These are phyloP conservation scores for Botrytis hyacinthi DNA, from an alignment of 2,329 filamentous ascomycete species.

Conservation along the genomic window DNA sequence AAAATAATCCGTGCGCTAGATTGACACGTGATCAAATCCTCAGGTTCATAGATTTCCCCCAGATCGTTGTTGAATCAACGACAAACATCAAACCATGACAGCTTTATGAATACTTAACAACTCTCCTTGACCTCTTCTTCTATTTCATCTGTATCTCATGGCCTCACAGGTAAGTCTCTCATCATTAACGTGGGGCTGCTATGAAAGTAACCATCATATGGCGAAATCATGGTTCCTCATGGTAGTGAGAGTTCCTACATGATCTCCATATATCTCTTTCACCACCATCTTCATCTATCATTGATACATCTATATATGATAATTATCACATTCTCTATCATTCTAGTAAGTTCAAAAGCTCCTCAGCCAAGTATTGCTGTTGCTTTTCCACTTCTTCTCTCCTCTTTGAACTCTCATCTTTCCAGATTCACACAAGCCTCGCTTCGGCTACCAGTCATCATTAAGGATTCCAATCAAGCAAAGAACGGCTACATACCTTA, in stretches of 20 bases:
- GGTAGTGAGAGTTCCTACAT: conserved; percentile 11
- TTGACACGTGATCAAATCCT: neutral
- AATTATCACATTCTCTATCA: neutral
- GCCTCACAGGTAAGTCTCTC: conserved; percentile 14
- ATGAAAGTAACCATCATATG: conserved; percentile 18
- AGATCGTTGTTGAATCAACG: conserved; percentile 11
- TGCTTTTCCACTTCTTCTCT: conserved; percentile 19
- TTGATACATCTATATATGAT: neutral
- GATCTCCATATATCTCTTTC: neutral
- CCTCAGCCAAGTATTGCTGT: conserved; percentile 9
- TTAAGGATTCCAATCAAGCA: conserved; percentile 19
- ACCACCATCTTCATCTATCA: neutral
- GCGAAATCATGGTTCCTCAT: conserved; percentile 15
- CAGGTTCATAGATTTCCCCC: conserved; percentile 11
- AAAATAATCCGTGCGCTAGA: neutral
- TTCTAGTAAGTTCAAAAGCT: conserved; percentile 9
- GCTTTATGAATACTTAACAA: conserved; percentile 22
- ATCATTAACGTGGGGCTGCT: conserved; percentile 11
- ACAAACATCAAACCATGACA: conserved; percentile 18
- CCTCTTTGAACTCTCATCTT: conserved; percentile 1
- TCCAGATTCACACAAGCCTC: conserved; percentile 21
- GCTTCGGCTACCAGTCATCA: conserved; percentile 21
- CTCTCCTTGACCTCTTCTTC: conserved; percentile 14
- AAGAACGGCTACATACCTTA: conserved; percentile 19
- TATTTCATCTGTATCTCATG: neutral